A percentile compares a stretch with the other conserved stretches of the same genome.
phyloP scores from a whole-genome alignment of 257 asterid species.

The Henckelia pumila region DNA sequence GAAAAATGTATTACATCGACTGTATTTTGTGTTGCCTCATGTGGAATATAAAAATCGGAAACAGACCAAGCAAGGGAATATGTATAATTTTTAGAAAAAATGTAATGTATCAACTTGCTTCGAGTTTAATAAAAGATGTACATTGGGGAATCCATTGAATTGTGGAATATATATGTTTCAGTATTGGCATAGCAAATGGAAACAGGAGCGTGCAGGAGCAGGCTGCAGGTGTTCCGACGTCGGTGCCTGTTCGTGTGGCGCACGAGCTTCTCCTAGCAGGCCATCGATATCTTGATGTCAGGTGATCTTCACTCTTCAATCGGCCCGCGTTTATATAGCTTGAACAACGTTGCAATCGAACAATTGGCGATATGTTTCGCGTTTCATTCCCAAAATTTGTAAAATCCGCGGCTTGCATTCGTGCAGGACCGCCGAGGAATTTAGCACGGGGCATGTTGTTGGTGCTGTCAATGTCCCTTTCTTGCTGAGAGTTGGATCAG shows the following conservation, averaged over 20 bases:
- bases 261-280: conserved; percentile 77
- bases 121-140: no score
- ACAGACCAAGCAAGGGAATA: no score
- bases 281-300: conserved; percentile 68
- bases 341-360: not conserved
- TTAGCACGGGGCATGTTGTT: conserved; percentile 52
- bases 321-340: not conserved
- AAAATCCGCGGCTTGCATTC: not conserved
- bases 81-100: no score
- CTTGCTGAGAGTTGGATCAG: conserved; percentile 59
- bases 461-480: conserved; percentile 78
- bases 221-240: conserved; percentile 43
- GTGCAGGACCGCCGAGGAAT: conserved; percentile 70
- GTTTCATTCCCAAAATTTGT: not conserved
- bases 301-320: conserved; percentile 31
- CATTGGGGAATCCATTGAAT: not conserved
- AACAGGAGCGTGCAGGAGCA: conserved; percentile 36
- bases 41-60: no score
- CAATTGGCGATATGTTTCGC: not conserved
- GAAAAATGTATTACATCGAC: no score
- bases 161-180: conserved; percentile 9
- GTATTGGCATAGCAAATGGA: conserved; percentile 42
- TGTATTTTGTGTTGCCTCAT: no score
- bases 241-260: conserved; percentile 82
- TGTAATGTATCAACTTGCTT: no score